phyloP scores from a whole-genome alignment of 331 rosid species.

The Rosa hybrid region DNA sequence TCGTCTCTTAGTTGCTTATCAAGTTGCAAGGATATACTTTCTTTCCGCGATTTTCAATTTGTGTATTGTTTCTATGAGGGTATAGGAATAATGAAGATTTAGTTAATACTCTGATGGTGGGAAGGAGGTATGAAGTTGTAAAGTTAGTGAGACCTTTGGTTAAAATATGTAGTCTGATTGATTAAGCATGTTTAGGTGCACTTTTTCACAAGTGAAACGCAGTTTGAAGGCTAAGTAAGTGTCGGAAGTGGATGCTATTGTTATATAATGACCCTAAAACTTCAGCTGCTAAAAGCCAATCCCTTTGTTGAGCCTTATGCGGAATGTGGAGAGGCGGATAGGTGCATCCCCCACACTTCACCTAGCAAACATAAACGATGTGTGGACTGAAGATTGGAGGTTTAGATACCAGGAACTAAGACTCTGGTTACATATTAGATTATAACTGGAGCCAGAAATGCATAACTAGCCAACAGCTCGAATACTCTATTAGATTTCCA shows the following conservation, averaged over 20 bases:
- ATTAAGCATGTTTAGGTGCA: not conserved
- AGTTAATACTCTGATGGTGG: not conserved
- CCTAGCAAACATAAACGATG: not conserved
- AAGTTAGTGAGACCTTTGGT: not conserved
- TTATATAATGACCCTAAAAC: not conserved
- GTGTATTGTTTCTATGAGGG: not conserved
- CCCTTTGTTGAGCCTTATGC: not conserved
- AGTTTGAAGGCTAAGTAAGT: not conserved
- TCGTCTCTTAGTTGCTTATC: not conserved
- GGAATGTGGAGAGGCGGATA: not conserved
- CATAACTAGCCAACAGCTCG: not conserved
- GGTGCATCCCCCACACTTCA: not conserved
- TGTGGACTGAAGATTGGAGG: not conserved
- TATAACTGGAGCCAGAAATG: not conserved
- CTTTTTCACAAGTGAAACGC: not conserved
- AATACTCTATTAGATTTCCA: not conserved
- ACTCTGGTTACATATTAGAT: not conserved
- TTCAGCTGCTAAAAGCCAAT: not conserved
- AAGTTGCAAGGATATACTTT: not conserved
- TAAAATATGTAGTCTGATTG: not conserved
- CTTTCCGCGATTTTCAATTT: not conserved
- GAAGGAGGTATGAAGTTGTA: not conserved
- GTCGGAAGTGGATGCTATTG: not conserved
- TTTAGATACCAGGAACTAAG: not conserved
- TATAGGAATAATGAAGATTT: not conserved